Percentiles rank a stretch among this genome's conserved stretches.
These are phyloP conservation scores for Francoa sonchifolia DNA, from an alignment of 441 rosid species.

Conservation along the genomic window DNA sequence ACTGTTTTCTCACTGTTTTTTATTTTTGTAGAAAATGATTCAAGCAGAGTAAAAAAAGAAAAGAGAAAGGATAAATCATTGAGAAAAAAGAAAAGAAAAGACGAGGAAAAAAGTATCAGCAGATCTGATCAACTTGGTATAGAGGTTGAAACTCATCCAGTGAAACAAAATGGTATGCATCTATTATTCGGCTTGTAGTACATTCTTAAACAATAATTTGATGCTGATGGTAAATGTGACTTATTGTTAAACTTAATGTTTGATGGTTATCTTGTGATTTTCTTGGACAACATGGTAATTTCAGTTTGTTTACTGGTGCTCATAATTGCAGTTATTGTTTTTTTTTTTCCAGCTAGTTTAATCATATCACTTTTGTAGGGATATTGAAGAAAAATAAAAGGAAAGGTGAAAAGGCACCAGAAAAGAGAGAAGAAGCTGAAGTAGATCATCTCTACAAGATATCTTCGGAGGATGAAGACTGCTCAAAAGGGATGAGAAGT, in stretches of 20 bases:
- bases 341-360: constrained; percentile 4
- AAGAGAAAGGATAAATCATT: constrained; percentile 14
- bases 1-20: constrained; percentile 4
- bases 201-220: background rate
- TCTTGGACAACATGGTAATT: background rate
- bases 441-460: constrained; percentile 45
- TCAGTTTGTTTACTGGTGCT: background rate
- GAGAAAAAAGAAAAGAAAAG: constrained; percentile 15
- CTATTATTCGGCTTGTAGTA: background rate
- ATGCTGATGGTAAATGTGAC: background rate
- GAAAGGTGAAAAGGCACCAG: constrained; percentile 17
- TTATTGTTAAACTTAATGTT: background rate
- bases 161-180: constrained; percentile 13
- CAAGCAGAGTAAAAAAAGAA: background rate
- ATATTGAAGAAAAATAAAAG: constrained; percentile 42
- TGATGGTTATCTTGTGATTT: background rate
- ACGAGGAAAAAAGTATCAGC: constrained; percentile 9
- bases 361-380: constrained; percentile 20
- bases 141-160: constrained; percentile 9
- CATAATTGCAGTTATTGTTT: background rate
- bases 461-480: constrained; percentile 78
- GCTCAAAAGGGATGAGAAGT: constrained; percentile 85
- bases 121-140: constrained; percentile 7
- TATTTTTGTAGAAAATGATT: constrained; percentile 8
- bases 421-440: constrained; percentile 24